Evolutionary conservation across 106 monocot species (phyloP), one percentile per base, ranked within the genome.

Genomic region (Dendrobium nobile): DNA sequence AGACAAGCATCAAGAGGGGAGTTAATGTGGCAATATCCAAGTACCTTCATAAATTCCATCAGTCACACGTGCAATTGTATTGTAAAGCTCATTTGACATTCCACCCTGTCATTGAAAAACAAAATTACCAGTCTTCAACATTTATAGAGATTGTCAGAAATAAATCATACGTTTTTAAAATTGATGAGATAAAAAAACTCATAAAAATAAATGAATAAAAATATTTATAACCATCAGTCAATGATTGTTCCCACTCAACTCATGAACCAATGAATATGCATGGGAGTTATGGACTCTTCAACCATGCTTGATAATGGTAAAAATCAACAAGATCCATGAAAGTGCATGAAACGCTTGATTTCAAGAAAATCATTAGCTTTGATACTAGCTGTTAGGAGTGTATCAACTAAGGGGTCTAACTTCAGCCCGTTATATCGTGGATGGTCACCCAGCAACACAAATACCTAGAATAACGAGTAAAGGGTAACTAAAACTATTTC

Each of bases 41-140:
- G n/a, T 82, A 97, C 96, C 98, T 95, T 98, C 98, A 84, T 95
- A 98, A 77, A 98, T 98, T 84, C 98, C 98, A 91, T 98, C 92
- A 47, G 95, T 98, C 48, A 98, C 95, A 72, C 95, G 91, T 87
- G 91, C 98, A 89, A 98, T 93, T 64, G 95, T 98, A 85, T 85
- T 98, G 80, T 99, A 99, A 72, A 95, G 80, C 80, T 95, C 98
- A 83, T 99, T 99, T 79, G 95, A 95, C 98, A 99, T 99, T 58
- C 98, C 98, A 41, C 98, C 98, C 94, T 91, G 89, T 77, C 45
- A 84, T 67, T 74, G 31, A 22, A 78, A 78, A 73, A 54, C 67
- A 17, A 76, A 58, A 70, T 33, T 20, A 43, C 55, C 16, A 87
- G 17, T 48, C 48, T 47, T 44, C 10, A 70, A 31, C 5, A 70